Conservation (phyloP, 352 stramenopile species). For the Pythium myriotylum region DNA sequence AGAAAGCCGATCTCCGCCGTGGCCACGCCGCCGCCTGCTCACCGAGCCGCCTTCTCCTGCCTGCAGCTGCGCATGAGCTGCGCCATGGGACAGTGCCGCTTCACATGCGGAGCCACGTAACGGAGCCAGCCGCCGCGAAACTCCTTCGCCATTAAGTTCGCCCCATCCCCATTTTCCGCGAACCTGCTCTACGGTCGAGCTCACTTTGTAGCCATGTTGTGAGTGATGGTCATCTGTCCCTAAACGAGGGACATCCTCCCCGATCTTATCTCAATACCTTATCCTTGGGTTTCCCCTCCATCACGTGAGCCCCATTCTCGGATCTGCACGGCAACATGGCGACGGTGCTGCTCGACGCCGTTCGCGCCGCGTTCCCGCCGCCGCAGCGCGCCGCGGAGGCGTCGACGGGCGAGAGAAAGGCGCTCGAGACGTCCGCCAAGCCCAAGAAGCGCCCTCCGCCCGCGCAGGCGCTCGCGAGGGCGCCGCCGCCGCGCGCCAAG, state of each 20-base stretch:
- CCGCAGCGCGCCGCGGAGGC: conserved; percentile 1
- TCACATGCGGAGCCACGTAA: not conserved
- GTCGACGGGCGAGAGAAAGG: not conserved
- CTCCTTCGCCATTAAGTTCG: conserved; percentile 1
- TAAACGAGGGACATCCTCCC: not conserved
- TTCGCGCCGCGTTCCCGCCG: conserved; percentile 23
- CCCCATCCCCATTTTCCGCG: not conserved
- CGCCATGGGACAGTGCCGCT: conserved; percentile 11
- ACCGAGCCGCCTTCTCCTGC: too few species aligned
- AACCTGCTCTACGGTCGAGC: conserved; percentile 2
- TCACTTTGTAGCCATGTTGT: conserved; percentile 17
- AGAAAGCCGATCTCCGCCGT: conserved; percentile 7
- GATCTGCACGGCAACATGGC: not conserved
- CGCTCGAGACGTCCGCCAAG: conserved; percentile 7
- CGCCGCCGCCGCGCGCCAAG: conserved; percentile 5
- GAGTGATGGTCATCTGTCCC: conserved; percentile 17
- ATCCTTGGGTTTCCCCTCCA: not conserved
- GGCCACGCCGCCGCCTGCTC: too few species aligned
- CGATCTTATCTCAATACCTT: conserved; percentile 8
- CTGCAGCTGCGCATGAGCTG: not conserved
- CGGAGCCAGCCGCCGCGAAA: not conserved
- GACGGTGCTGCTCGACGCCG: conserved; percentile 17
- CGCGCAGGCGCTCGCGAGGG: conserved; percentile 3
- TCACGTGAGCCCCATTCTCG: conserved; percentile 8
- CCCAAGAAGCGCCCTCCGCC: conserved; percentile 27